These are phyloP conservation scores for Acmispon strigosus DNA, from an alignment of 306 rosid species.

Conservation along the genomic window DNA sequence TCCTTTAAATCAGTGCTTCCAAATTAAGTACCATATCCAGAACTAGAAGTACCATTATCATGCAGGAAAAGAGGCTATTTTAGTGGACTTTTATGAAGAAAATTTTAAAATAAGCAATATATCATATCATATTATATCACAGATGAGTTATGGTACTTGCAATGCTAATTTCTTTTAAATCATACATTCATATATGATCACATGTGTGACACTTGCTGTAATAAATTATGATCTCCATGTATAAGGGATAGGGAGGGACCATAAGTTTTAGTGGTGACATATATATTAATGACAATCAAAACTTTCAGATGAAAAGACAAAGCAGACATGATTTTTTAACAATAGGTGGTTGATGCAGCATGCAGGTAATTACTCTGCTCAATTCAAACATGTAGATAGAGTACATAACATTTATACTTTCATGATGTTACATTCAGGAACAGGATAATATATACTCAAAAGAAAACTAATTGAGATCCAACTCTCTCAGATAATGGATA, in stretches of 20 bases:
- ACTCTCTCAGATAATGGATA: neutral
- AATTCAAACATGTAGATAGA: neutral
- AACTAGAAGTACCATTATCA: neutral
- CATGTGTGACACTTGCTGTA: neutral
- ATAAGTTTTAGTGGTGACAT: neutral
- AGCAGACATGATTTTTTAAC: neutral
- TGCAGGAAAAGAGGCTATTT: neutral
- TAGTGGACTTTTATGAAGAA: neutral
- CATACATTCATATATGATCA: neutral
- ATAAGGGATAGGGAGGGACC: conserved; percentile 3
- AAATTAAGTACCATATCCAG: conserved; percentile 9
- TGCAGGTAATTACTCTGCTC: neutral
- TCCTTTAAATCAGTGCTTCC: conserved; percentile 12
- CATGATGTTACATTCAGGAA: neutral
- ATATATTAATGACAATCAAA: neutral
- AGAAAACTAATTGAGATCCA: neutral
- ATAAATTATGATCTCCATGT: too few species aligned
- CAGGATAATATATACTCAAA: neutral
- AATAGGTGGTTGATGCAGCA: conserved; percentile 11
- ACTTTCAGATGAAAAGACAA: neutral
- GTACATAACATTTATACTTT: neutral
- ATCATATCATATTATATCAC: neutral
- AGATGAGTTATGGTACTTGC: neutral
- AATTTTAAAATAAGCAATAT: neutral
- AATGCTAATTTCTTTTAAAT: neutral